Conservation (phyloP, 805 yeast species). For the Babjeviella inositovora region DNA sequence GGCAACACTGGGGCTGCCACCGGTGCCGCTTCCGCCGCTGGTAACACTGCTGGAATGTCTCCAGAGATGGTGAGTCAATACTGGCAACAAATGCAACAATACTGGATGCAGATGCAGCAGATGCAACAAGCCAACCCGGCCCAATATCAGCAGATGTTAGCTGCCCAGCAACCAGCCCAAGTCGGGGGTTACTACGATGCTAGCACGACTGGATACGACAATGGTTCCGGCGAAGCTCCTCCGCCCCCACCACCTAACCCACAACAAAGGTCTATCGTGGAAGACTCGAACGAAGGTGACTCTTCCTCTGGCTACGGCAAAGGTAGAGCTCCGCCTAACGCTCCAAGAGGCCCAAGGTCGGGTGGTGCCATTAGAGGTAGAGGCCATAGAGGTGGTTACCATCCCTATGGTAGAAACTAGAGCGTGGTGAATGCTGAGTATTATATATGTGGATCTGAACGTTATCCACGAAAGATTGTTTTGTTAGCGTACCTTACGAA, state of each 20-base stretch:
- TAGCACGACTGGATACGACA: constrained; percentile 7
- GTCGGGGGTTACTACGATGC: constrained; percentile 5
- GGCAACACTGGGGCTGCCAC: constrained; percentile 7
- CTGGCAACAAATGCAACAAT: constrained; percentile 45
- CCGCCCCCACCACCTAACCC: constrained; percentile 5
- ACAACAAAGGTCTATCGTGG: constrained; percentile 4
- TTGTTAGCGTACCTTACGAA: too few relatives aligned
- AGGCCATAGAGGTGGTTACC: constrained; percentile 16
- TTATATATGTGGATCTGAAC: too few relatives aligned
- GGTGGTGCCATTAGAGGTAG: constrained; percentile 13
- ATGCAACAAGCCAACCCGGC: constrained; percentile 15
- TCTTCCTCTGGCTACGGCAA: constrained; percentile 9
- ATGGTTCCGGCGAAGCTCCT: constrained; percentile 5
- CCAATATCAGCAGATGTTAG: constrained; percentile 4
- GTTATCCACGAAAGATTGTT: too few relatives aligned
- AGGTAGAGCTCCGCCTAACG: constrained; percentile 12
- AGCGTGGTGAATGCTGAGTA: too few relatives aligned
- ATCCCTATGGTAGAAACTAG: too few relatives aligned
- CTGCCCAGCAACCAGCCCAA: constrained; percentile 5
- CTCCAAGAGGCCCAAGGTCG: constrained; percentile 38
- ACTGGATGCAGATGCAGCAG: constrained; percentile 44
- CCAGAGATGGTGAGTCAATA: constrained; percentile 51
- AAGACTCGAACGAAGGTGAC: constrained; percentile 6
- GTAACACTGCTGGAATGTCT: constrained; percentile 13
- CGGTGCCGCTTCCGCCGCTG: constrained; percentile 7